A percentile compares a stretch with the other conserved stretches of the same genome.
Evolutionary conservation across 1,139 yeast genomes (phyloP).

Genomic region (Scheffersomyces titani): DNA sequence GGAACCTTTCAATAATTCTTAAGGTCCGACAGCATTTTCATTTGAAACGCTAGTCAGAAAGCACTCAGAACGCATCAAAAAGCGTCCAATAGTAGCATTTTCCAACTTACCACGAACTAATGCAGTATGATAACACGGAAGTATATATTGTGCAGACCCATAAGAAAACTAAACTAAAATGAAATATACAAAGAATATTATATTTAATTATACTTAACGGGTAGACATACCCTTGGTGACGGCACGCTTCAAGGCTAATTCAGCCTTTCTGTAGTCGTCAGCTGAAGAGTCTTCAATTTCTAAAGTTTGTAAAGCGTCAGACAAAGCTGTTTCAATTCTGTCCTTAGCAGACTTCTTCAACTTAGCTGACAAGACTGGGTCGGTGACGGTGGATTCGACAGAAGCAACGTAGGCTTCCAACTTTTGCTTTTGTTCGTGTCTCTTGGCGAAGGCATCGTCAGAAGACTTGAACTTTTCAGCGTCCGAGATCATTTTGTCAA

Average conservation of each 20-base stretch:
- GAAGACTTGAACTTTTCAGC: conserved; percentile 99
- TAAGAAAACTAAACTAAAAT: conserved; percentile 19
- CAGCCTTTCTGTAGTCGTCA: conserved; percentile 99
- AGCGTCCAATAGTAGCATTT: neutral
- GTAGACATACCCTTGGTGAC: conserved; percentile 99
- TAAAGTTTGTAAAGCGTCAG: conserved; percentile 97
- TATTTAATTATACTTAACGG: conserved; percentile 61
- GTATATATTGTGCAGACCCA: conserved; percentile 9
- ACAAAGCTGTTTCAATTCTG: conserved; percentile 96
- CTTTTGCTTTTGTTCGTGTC: conserved; percentile 99
- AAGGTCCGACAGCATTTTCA: no score
- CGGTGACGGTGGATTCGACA: conserved; percentile 95
- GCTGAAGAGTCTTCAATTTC: conserved; percentile 96
- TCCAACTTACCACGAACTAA: neutral
- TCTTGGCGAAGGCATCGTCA: conserved; percentile 99
- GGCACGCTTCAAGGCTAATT: conserved; percentile 97
- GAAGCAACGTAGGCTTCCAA: conserved; percentile 98
- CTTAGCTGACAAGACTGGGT: conserved; percentile 98
- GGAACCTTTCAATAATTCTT: no score
- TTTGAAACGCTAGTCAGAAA: no score
- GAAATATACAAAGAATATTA: conserved; percentile 18
- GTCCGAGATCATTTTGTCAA: conserved; percentile 97
- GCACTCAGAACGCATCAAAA: no score
- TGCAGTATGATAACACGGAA: neutral
- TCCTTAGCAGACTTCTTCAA: conserved; percentile 97